Conservation (phyloP, 257 asterid genomes). For the Solanum medicagineum region DNA sequence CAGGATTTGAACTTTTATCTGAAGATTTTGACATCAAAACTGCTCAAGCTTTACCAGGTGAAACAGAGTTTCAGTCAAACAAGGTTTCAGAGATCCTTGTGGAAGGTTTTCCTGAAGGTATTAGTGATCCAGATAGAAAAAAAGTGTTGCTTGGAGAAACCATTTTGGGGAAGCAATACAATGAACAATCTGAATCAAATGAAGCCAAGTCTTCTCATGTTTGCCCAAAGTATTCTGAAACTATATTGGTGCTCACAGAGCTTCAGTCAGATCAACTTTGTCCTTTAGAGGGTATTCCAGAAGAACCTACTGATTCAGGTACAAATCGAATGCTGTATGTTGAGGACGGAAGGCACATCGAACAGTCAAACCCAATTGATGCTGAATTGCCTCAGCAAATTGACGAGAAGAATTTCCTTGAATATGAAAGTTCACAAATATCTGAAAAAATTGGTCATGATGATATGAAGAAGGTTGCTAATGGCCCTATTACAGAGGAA, state of each 20-base stretch:
- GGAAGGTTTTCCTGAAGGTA: constrained; percentile 12
- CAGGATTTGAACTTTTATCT: constrained; percentile 88
- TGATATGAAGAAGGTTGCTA: constrained; percentile 14
- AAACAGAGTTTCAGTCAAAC: constrained; percentile 30
- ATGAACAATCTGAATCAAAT: background rate
- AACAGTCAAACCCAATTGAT: constrained; percentile 15
- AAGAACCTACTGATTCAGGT: background rate
- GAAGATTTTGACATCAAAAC: constrained; percentile 54
- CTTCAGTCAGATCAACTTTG: background rate
- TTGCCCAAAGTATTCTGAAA: background rate
- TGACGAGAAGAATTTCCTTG: constrained; percentile 18
- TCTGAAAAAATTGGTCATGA: constrained; percentile 13
- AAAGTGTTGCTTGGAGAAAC: background rate
- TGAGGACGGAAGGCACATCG: background rate
- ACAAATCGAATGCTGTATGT: constrained; percentile 2
- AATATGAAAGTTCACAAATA: constrained; percentile 11
- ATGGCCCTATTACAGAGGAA: constrained; percentile 16
- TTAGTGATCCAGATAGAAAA: constrained; percentile 11
- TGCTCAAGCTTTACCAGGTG: constrained; percentile 28
- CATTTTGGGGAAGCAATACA: background rate
- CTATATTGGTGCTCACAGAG: background rate
- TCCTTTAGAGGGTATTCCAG: background rate
- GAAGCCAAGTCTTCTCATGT: background rate
- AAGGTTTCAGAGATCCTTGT: constrained; percentile 22
- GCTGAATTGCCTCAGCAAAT: constrained; percentile 15